Base-by-base conservation (phyloP, 805 yeast genomes). In the Limtongia smithiae region DNA sequence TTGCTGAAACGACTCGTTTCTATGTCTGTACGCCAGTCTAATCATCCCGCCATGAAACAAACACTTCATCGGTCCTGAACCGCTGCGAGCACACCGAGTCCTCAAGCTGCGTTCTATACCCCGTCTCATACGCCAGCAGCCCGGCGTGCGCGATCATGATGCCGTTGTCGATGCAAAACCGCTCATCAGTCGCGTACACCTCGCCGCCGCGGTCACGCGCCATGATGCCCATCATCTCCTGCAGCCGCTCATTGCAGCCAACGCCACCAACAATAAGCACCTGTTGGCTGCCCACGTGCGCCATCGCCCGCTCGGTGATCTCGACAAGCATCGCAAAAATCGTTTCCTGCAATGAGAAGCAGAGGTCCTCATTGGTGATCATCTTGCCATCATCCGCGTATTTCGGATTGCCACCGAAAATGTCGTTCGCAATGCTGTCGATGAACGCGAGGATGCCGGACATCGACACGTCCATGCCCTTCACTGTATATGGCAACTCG, bases 101-200 rank as follows among this genome's bases (percentile, higher is more conserved):
- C 24, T 71, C 65, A 41, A 91, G 60, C 22, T 70, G 75, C 2
- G 79, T 78, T 12, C 63, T 61, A 48, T 79, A 80, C 1, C 97
- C 96, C 75, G 82, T 84, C 59, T 97, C 74, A 63, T 80, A 89
- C 44, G 85, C 86, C 51, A 93, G 66, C 41, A 93, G 70, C 0
- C 98, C 98, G 0, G 98, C 97, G 62, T 93, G 98, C 0, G 98
- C 98, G 61, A 93, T 93, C 98, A 93, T 93, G 33, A 91, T 93
- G 9, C 98, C 98, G 63, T 93, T 93, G 65, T 93, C 98, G 37
- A 93, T 93, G 68, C 98, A 93, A 65, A 93, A 91, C 50, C 97
- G 70, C 64, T 93, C 97, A 67, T 93, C 98, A 0, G 98, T 93
- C 2, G 98, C 96, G 65, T 75, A 88, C 3, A 93, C 83, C n/a